Conservation (phyloP, 148 eudicot species). For the Polygonum aviculare region DNA sequence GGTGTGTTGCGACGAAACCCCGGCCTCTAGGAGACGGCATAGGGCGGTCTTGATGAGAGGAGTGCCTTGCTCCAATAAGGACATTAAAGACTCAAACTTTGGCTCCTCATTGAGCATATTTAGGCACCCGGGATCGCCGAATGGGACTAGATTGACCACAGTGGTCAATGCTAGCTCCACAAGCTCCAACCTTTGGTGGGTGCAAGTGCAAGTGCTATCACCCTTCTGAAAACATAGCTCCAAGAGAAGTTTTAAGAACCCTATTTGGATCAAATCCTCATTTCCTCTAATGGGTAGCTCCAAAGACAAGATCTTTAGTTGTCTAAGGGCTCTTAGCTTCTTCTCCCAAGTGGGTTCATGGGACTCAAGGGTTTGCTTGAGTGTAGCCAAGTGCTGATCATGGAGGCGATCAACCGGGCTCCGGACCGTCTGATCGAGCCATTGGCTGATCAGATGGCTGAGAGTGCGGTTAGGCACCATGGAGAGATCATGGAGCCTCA, state of each 20-base stretch:
- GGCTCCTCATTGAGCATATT: constrained; percentile 32
- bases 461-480: constrained; percentile 64
- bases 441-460: constrained; percentile 47
- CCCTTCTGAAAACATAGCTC: constrained; percentile 24
- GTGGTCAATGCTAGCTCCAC: constrained; percentile 43
- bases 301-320: constrained; percentile 11
- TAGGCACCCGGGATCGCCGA: constrained; percentile 23
- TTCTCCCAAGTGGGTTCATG: constrained; percentile 24
- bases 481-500: constrained; percentile 41
- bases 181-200: constrained; percentile 23
- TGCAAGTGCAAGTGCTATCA: not conserved
- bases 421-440: constrained; percentile 21
- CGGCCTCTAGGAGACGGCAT: constrained; percentile 36
- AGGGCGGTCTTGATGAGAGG: constrained; percentile 32
- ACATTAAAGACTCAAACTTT: constrained; percentile 26
- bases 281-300: not conserved
- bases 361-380: constrained; percentile 36
- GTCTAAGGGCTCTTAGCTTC: constrained; percentile 28
- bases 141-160: constrained; percentile 38
- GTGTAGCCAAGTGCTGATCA: constrained; percentile 10
- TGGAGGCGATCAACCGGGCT: not conserved
- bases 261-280: constrained; percentile 28
- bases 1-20: not conserved
- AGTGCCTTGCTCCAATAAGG: constrained; percentile 31
- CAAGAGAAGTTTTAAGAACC: constrained; percentile 32